phyloP scores from a whole-genome alignment of 2,329 filamentous ascomycete genomes.

The Cercospora sojina region DNA sequence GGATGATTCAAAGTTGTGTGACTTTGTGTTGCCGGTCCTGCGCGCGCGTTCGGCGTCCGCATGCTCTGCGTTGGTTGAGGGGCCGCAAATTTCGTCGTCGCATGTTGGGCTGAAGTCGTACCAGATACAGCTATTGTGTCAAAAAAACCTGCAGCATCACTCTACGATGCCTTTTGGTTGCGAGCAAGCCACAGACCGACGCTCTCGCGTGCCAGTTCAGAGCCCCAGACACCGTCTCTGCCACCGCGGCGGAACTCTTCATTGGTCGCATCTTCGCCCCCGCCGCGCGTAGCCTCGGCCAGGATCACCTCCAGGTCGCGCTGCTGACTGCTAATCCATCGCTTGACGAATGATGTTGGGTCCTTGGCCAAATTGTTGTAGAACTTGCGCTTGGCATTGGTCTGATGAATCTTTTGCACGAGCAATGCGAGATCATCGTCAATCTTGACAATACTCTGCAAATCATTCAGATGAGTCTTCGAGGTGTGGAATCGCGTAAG shows the following conservation, averaged over 20 bases:
- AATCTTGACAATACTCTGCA: slow-evolving; percentile 72
- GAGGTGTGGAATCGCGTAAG: slow-evolving; percentile 48
- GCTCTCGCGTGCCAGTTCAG: slow-evolving; percentile 59
- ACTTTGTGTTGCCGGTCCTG: background rate
- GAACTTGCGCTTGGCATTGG: slow-evolving; percentile 89
- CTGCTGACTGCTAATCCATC: slow-evolving; percentile 90
- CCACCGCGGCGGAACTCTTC: slow-evolving; percentile 70
- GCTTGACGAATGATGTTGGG: slow-evolving; percentile 77
- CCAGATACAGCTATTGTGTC: background rate
- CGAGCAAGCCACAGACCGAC: slow-evolving; percentile 58
- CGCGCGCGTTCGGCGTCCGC: background rate
- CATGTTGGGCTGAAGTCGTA: background rate
- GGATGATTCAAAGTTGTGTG: background rate
- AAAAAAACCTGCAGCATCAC: background rate
- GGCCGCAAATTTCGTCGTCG: background rate
- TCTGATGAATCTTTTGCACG: slow-evolving; percentile 77
- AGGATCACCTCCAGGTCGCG: slow-evolving; percentile 84
- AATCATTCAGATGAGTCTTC: slow-evolving; percentile 56
- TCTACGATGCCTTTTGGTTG: slow-evolving; percentile 26
- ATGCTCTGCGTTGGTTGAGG: background rate
- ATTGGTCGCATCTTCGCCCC: slow-evolving; percentile 52
- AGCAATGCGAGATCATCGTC: slow-evolving; percentile 85
- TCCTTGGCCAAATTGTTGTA: slow-evolving; percentile 75
- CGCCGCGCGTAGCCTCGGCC: slow-evolving; percentile 69
- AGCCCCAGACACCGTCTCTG: slow-evolving; percentile 62